These are phyloP conservation scores for Mycena albidolilacea DNA, from an alignment of 768 basidiomycete genomes.

Conservation along the genomic window DNA sequence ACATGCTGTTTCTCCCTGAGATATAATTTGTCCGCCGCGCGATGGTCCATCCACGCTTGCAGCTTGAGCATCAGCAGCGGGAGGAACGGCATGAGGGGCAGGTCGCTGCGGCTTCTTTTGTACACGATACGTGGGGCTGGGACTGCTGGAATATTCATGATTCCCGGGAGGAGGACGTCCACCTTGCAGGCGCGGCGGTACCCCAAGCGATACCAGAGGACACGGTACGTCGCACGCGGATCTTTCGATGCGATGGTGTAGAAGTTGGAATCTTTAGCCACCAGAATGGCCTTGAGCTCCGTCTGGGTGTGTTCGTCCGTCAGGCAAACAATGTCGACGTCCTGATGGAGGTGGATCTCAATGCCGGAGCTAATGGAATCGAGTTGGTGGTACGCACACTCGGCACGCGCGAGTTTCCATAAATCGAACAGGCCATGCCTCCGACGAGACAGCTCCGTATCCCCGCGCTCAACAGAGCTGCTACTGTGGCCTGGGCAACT, in stretches of 20 bases:
- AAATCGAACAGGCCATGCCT: slow-evolving; percentile 55
- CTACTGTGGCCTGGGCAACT: slow-evolving; percentile 46
- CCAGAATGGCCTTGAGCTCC: slow-evolving; percentile 57
- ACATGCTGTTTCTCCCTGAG: slow-evolving; percentile 55
- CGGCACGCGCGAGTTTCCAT: slow-evolving; percentile 54
- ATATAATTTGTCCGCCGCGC: slow-evolving; percentile 46
- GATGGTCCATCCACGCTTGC: slow-evolving; percentile 59
- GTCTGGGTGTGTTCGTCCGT: slow-evolving; percentile 51
- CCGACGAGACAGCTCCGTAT: slow-evolving; percentile 56
- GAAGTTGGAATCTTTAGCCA: slow-evolving; percentile 49
- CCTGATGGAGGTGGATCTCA: slow-evolving; percentile 47
- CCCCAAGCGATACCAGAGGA: slow-evolving; percentile 55
- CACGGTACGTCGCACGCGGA: slow-evolving; percentile 56
- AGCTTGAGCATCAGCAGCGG: slow-evolving; percentile 58
- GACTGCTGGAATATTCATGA: slow-evolving; percentile 54
- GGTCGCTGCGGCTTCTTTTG: slow-evolving; percentile 40
- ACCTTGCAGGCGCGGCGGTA: slow-evolving; percentile 52
- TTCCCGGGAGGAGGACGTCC: slow-evolving; percentile 55
- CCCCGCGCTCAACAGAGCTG: slow-evolving; percentile 42
- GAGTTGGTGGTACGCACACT: slow-evolving; percentile 47
- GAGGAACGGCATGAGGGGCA: slow-evolving; percentile 58
- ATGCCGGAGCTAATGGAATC: neutral
- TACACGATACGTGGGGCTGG: slow-evolving; percentile 42
- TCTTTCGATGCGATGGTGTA: slow-evolving; percentile 55
- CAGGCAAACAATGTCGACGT: slow-evolving; percentile 63